Evolutionary conservation across 345 rosid genomes (phyloP).

Genomic region (Boechera divaricarpa): DNA sequence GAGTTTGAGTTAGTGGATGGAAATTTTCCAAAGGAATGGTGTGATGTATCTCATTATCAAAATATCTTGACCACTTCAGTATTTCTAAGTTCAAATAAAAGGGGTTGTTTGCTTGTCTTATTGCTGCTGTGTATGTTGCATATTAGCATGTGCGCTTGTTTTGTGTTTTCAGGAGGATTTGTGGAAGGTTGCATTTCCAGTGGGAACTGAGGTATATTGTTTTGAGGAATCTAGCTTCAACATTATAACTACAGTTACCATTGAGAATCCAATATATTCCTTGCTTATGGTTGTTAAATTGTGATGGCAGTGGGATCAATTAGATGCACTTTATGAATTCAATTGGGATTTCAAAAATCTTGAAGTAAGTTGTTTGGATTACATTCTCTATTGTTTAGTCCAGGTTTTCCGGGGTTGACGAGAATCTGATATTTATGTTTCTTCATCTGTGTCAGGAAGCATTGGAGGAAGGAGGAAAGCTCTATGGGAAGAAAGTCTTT

Average conservation of each 20-base stretch:
- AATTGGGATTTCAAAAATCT: conserved; percentile 89
- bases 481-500: conserved; percentile 75
- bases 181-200: conserved; percentile 85
- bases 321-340: conserved; percentile 70
- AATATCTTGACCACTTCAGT: not conserved
- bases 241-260: not conserved
- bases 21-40: not conserved
- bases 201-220: conserved; percentile 85
- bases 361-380: conserved; percentile 66
- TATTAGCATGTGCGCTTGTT: conserved; percentile 6
- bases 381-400: conserved; percentile 13
- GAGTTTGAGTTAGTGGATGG: not conserved
- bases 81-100: not conserved
- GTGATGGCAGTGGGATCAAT: conserved; percentile 83
- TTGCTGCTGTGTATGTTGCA: conserved; percentile 5
- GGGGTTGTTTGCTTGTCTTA: not conserved
- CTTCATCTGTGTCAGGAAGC: conserved; percentile 60
- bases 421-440: conserved; percentile 31
- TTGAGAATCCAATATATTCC: not conserved
- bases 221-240: conserved; percentile 20
- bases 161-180: conserved; percentile 73
- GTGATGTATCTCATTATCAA: not conserved
- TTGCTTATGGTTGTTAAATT: conserved; percentile 27
- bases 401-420: not conserved
- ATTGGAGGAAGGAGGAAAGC: conserved; percentile 86